These are phyloP conservation scores for Ceratocystis papillata DNA, from an alignment of 2,329 filamentous ascomycete genomes.

Conservation along the genomic window DNA sequence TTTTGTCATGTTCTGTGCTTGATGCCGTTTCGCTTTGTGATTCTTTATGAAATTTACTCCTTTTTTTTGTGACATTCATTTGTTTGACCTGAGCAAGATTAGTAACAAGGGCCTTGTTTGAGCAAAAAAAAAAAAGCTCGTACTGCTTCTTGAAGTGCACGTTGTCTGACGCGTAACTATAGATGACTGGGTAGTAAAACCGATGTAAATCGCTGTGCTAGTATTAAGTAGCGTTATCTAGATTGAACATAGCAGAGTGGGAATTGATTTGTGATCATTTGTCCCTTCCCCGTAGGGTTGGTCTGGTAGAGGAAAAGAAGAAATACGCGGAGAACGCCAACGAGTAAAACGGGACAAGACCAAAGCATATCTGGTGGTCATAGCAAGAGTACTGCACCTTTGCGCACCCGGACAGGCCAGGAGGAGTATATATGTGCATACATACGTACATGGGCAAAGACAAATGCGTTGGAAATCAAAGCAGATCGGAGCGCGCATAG, in stretches of 20 bases:
- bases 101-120: too few relatives aligned
- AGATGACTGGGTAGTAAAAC: background rate
- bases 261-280: background rate
- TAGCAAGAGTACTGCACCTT: background rate
- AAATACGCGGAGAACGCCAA: background rate
- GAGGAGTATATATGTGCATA: background rate
- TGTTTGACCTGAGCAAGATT: too few relatives aligned
- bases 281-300: background rate
- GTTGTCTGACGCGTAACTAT: background rate
- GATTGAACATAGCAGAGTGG: background rate
- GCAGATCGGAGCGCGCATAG: background rate
- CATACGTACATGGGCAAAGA: background rate
- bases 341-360: background rate
- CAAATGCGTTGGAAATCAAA: background rate
- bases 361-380: conserved; percentile 5
- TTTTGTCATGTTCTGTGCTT: conserved; percentile 7
- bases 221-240: background rate
- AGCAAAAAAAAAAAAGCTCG: background rate
- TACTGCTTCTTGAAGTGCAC: background rate
- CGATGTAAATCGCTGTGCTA: background rate
- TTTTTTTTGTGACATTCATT: background rate
- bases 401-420: background rate
- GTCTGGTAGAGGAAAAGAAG: background rate
- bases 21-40: conserved; percentile 1
- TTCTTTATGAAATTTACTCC: background rate